phyloP scores from a whole-genome alignment of 192 early-diverging fungal species.

The Backusella morwellensis region DNA sequence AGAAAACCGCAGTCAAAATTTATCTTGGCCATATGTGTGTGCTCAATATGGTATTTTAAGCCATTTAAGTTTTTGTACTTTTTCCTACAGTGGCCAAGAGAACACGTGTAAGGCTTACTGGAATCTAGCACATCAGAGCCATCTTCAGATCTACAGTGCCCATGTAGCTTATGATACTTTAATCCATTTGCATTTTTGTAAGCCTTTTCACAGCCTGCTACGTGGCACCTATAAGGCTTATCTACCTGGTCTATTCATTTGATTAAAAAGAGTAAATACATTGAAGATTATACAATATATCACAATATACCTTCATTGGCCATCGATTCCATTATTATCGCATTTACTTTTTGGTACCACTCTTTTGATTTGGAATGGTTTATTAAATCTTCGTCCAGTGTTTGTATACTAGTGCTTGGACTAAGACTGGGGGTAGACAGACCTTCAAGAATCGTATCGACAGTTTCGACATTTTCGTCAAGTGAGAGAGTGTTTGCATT shows the following conservation, averaged over 20 bases:
- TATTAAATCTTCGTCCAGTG: neutral
- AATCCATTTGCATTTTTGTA: conserved; percentile 98
- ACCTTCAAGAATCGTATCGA: neutral
- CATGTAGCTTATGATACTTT: conserved; percentile 96
- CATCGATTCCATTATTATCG: neutral
- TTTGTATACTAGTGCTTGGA: neutral
- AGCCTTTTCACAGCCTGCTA: conserved; percentile 83
- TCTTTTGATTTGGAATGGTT: neutral
- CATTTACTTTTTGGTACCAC: neutral
- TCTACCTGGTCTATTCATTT: neutral
- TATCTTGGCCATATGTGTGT: conserved; percentile 56
- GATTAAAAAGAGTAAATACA: neutral
- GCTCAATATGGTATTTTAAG: conserved; percentile 89
- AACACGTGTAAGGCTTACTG: conserved; percentile 70
- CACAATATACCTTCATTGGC: neutral
- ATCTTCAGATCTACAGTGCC: conserved; percentile 54
- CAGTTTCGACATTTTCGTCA: neutral
- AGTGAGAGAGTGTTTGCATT: neutral
- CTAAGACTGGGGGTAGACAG: conserved; percentile 2
- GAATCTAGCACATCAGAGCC: conserved; percentile 48
- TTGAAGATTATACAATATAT: neutral
- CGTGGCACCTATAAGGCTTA: conserved; percentile 14
- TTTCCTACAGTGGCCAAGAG: conserved; percentile 74
- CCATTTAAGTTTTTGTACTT: conserved; percentile 94
- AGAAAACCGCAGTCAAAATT: neutral